These are phyloP conservation scores for Fusarium udum DNA, from an alignment of 2,329 filamentous ascomycete species.

Conservation along the genomic window DNA sequence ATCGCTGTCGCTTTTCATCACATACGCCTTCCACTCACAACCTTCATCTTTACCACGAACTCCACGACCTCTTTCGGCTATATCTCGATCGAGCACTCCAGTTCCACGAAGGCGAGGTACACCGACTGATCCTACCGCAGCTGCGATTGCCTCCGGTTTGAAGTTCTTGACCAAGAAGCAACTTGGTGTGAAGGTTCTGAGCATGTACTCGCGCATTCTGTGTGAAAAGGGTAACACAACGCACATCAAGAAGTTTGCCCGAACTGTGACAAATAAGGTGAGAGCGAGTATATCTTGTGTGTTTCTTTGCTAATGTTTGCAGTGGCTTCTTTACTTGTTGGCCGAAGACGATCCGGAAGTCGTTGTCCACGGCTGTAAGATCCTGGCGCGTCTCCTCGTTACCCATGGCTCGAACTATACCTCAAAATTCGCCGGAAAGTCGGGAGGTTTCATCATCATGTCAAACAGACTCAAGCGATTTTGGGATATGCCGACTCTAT, in stretches of 20 bases:
- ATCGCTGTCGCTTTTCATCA: conserved; percentile 89
- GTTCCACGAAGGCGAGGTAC: conserved; percentile 49
- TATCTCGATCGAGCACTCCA: conserved; percentile 54
- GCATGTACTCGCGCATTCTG: conserved; percentile 79
- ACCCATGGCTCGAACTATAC: conserved; percentile 83
- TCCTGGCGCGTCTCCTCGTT: conserved; percentile 85
- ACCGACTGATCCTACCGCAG: conserved; percentile 48
- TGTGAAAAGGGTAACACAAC: conserved; percentile 75
- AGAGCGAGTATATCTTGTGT: neutral
- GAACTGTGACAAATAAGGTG: conserved; percentile 94
- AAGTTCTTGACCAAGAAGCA: conserved; percentile 70
- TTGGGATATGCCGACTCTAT: conserved; percentile 87
- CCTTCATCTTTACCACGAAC: conserved; percentile 60
- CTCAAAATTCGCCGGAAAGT: conserved; percentile 83
- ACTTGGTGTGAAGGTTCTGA: conserved; percentile 77
- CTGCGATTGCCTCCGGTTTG: conserved; percentile 44
- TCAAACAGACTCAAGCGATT: conserved; percentile 82
- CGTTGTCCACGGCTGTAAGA: conserved; percentile 81
- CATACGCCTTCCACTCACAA: conserved; percentile 81
- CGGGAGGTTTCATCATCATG: conserved; percentile 88
- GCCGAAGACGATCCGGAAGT: conserved; percentile 87
- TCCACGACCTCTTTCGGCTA: conserved; percentile 55
- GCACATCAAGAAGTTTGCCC: conserved; percentile 87
- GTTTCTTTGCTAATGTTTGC: conserved; percentile 24
- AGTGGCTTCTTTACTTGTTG: conserved; percentile 93